A percentile compares a stretch with the other conserved stretches of the same genome.
Conservation (phyloP, 441 rosid genomes). For the Mallotus japonicus region DNA sequence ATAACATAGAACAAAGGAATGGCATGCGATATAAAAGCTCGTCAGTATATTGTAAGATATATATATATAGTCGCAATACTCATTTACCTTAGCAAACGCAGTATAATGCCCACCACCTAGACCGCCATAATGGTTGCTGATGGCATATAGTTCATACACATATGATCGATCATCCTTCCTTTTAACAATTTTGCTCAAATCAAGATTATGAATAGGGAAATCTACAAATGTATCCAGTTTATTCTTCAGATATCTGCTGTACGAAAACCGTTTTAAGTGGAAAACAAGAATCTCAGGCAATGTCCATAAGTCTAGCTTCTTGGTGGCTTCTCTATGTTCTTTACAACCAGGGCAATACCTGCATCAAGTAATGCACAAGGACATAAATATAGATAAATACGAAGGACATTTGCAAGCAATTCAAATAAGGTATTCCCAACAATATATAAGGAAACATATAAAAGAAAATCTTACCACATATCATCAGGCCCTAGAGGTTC, state of each 20-base stretch:
- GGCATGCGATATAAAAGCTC: neutral
- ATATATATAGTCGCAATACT: neutral
- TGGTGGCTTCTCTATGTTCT: slow-evolving; percentile 64
- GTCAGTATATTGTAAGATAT: neutral
- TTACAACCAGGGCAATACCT: slow-evolving; percentile 81
- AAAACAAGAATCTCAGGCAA: slow-evolving; percentile 69
- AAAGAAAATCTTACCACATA: slow-evolving; percentile 55
- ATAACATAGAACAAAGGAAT: neutral
- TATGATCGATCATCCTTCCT: slow-evolving; percentile 35
- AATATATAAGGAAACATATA: neutral
- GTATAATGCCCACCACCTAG: slow-evolving; percentile 84
- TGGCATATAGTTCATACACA: slow-evolving; percentile 55
- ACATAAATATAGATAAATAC: neutral
- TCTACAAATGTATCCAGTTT: slow-evolving; percentile 76
- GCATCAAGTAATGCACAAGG: slow-evolving; percentile 6
- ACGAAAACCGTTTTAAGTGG: slow-evolving; percentile 74
- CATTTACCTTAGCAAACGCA: slow-evolving; percentile 65
- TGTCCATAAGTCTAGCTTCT: slow-evolving; percentile 76
- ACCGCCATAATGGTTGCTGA: slow-evolving; percentile 75
- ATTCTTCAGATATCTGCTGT: slow-evolving; percentile 60
- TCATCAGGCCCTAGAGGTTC: slow-evolving; percentile 87
- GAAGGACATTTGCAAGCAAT: neutral
- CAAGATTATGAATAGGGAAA: slow-evolving; percentile 68
- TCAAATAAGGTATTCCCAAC: neutral
- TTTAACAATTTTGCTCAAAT: slow-evolving; percentile 51